Evolutionary conservation across 768 basidiomycete genomes (phyloP).

Genomic region (Macrolepiota fuliginosa): DNA sequence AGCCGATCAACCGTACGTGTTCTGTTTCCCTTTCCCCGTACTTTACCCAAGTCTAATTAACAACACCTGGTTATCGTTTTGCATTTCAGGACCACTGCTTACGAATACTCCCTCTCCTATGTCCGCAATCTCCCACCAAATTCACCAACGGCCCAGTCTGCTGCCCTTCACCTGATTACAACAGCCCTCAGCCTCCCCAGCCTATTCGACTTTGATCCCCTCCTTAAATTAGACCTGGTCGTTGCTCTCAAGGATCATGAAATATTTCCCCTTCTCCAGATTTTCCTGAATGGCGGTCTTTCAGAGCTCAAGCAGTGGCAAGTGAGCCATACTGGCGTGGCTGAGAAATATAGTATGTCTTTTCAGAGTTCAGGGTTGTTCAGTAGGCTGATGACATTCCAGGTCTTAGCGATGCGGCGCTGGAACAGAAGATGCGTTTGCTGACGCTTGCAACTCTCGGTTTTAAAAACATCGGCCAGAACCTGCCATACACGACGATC

Average conservation of each 20-base stretch:
- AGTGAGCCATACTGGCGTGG: conserved; percentile 39
- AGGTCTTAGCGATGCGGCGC: conserved; percentile 57
- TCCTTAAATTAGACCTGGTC: conserved; percentile 76
- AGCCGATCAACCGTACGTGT: conserved; percentile 56
- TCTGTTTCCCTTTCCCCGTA: neutral
- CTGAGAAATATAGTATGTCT: conserved; percentile 59
- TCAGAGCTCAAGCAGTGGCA: conserved; percentile 64
- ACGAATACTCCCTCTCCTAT: conserved; percentile 62
- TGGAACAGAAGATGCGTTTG: conserved; percentile 80
- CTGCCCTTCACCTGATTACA: conserved; percentile 60
- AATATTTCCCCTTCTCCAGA: conserved; percentile 70
- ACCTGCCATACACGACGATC: conserved; percentile 69
- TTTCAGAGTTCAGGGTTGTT: neutral
- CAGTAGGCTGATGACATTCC: conserved; percentile 13
- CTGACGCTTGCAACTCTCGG: conserved; percentile 74
- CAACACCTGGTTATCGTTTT: neutral
- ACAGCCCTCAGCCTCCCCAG: conserved; percentile 62
- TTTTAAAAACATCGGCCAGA: conserved; percentile 72
- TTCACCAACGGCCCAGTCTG: conserved; percentile 47
- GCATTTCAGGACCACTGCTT: conserved; percentile 51
- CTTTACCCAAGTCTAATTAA: neutral
- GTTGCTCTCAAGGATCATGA: conserved; percentile 64
- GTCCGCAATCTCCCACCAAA: conserved; percentile 57
- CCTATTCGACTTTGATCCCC: conserved; percentile 77
- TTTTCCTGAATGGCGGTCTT: conserved; percentile 68